These are phyloP conservation scores for Candida ulmi DNA, from an alignment of 805 yeast genomes.

Conservation along the genomic window DNA sequence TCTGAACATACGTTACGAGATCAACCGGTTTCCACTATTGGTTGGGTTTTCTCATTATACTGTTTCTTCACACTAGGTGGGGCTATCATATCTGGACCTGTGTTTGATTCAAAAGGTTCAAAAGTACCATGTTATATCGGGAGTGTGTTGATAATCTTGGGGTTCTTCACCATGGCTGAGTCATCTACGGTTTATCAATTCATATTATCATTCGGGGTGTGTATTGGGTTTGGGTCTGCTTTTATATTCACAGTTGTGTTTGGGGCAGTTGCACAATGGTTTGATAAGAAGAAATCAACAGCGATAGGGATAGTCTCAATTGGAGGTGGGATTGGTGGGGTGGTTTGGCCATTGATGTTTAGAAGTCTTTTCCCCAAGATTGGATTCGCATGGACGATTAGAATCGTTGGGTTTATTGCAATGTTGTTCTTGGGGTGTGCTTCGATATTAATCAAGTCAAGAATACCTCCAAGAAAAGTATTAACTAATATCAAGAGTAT, in stretches of 20 bases:
- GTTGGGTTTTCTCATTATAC: slow-evolving; percentile 58
- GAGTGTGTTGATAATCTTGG: slow-evolving; percentile 36
- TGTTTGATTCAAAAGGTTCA: slow-evolving; percentile 63
- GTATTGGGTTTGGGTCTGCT: slow-evolving; percentile 49
- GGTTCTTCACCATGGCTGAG: slow-evolving; percentile 47
- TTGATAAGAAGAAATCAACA: slow-evolving; percentile 46
- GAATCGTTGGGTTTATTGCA: slow-evolving; percentile 38
- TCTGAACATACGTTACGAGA: slow-evolving; percentile 43
- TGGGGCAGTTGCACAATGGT: slow-evolving; percentile 60
- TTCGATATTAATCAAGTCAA: slow-evolving; percentile 30
- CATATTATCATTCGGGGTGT: slow-evolving; percentile 46
- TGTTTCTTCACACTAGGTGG: slow-evolving; percentile 24
- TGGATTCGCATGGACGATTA: slow-evolving; percentile 60
- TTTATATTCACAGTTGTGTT: slow-evolving; percentile 49
- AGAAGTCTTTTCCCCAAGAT: slow-evolving; percentile 36
- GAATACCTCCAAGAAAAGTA: slow-evolving; percentile 22
- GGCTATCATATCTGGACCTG: slow-evolving; percentile 35
- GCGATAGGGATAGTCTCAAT: slow-evolving; percentile 59
- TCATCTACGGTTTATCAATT: slow-evolving; percentile 52
- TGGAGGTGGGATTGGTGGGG: slow-evolving; percentile 67
- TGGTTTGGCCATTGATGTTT: slow-evolving; percentile 51
- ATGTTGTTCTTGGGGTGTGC: slow-evolving; percentile 20
- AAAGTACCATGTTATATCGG: slow-evolving; percentile 40
- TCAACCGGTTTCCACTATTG: slow-evolving; percentile 42
- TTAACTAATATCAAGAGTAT: not conserved